Percentiles rank a stretch among this genome's conserved stretches.
Evolutionary conservation across 345 rosid species (phyloP).

Genomic region (Gossypium turneri): DNA sequence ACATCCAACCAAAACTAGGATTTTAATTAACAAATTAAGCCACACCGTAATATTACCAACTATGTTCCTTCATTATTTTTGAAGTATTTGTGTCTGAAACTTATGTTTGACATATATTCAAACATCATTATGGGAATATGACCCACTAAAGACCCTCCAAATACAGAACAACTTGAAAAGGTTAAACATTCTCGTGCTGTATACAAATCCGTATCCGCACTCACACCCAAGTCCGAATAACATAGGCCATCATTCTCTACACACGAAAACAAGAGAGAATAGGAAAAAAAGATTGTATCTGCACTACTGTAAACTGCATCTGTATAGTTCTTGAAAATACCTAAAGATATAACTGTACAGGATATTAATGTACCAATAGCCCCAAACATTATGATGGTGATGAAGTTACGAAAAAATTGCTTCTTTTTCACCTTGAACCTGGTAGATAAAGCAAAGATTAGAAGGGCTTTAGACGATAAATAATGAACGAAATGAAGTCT

Average conservation of each 20-base stretch:
- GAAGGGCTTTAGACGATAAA: background rate
- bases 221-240: background rate
- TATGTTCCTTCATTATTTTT: background rate
- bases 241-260: background rate
- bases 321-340: constrained; percentile 30
- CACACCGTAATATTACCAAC: background rate
- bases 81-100: background rate
- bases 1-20: constrained; percentile 8
- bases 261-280: background rate
- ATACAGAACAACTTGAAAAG: background rate
- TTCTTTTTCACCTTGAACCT: constrained; percentile 99
- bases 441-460: constrained; percentile 16
- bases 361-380: constrained; percentile 89
- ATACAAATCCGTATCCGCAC: background rate
- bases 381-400: constrained; percentile 82
- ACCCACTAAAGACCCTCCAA: background rate
- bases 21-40: background rate
- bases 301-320: background rate
- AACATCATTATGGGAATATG: background rate
- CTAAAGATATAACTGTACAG: constrained; percentile 66
- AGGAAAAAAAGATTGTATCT: constrained; percentile 6
- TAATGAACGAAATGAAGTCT: background rate
- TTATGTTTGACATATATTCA: background rate
- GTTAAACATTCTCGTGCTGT: background rate
- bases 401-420: constrained; percentile 93